A percentile compares a stretch with the other conserved stretches of the same genome.
Conservation (phyloP, 768 basidiomycete species). For the Austroboletus eburneus region DNA sequence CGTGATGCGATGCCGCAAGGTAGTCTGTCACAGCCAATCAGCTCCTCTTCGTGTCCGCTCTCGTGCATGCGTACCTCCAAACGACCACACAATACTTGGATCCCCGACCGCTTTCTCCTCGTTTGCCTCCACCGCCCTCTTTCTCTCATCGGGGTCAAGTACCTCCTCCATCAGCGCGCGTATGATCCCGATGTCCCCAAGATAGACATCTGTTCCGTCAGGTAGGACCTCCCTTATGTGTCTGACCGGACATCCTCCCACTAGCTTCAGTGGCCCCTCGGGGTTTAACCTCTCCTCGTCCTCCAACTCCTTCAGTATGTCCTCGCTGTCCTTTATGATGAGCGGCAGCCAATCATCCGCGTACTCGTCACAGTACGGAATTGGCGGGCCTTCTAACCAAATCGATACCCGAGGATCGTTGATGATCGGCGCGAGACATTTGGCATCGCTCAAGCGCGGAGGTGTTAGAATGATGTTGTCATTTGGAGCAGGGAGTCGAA, state of each 20-base stretch:
- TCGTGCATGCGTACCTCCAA: slow-evolving; percentile 59
- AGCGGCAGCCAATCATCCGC: slow-evolving; percentile 36
- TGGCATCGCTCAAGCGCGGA: slow-evolving; percentile 44
- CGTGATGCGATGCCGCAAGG: slow-evolving; percentile 56
- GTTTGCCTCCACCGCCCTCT: slow-evolving; percentile 38
- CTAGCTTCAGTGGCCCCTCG: slow-evolving; percentile 27
- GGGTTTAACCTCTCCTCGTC: slow-evolving; percentile 15
- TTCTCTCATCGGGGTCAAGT: slow-evolving; percentile 36
- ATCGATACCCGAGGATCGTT: slow-evolving; percentile 47
- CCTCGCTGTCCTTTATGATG: slow-evolving; percentile 17
- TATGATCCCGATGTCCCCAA: slow-evolving; percentile 39
- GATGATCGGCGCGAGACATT: slow-evolving; percentile 34
- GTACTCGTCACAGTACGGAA: slow-evolving; percentile 47
- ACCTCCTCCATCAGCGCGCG: slow-evolving; percentile 28
- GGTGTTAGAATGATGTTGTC: slow-evolving; percentile 58
- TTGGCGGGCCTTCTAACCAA: slow-evolving; percentile 46
- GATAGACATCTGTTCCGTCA: slow-evolving; percentile 49
- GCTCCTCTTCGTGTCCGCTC: background rate
- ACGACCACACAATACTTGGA: slow-evolving; percentile 52
- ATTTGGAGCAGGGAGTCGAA: slow-evolving; percentile 47
- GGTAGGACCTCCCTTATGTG: slow-evolving; percentile 49
- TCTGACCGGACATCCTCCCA: slow-evolving; percentile 47
- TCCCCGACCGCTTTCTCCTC: slow-evolving; percentile 41
- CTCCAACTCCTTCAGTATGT: slow-evolving; percentile 17
- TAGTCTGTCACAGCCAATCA: slow-evolving; percentile 42